Evolutionary conservation across 2,329 filamentous ascomycete genomes (phyloP).

Genomic region (Tolypocladium cylindrosporum): DNA sequence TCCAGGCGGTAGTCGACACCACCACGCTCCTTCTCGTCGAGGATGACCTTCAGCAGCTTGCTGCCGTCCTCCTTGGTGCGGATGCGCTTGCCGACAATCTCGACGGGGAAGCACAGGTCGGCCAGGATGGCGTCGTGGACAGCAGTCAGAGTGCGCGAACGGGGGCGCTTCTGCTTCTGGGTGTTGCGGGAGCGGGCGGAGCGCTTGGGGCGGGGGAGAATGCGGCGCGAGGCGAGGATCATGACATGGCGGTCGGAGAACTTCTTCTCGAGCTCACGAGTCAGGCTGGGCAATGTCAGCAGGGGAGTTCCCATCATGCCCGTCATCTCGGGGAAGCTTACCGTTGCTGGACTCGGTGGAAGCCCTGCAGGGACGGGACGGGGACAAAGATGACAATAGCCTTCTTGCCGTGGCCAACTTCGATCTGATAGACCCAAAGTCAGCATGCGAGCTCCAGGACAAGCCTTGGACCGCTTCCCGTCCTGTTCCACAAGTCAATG

Average conservation of each 20-base stretch:
- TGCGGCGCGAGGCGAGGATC: slow-evolving; percentile 97
- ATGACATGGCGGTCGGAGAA: slow-evolving; percentile 99
- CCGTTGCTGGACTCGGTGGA: slow-evolving; percentile 99
- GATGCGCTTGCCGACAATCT: slow-evolving; percentile 98
- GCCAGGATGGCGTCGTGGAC: slow-evolving; percentile 97
- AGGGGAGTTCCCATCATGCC: not conserved
- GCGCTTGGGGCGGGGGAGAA: slow-evolving; percentile 96
- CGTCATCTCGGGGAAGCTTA: slow-evolving; percentile 43
- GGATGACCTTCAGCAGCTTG: slow-evolving; percentile 98
- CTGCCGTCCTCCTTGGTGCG: slow-evolving; percentile 97
- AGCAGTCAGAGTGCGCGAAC: slow-evolving; percentile 93
- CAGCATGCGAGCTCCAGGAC: slow-evolving; percentile 69
- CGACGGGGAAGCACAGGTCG: slow-evolving; percentile 98
- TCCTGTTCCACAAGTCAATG: slow-evolving; percentile 51
- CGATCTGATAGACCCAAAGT: slow-evolving; percentile 77
- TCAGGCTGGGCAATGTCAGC: slow-evolving; percentile 60
- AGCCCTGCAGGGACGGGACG: slow-evolving; percentile 93
- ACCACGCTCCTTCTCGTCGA: slow-evolving; percentile 99
- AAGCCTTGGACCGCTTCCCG: slow-evolving; percentile 66
- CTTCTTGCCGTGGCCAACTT: slow-evolving; percentile 99
- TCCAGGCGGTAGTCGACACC: slow-evolving; percentile 99
- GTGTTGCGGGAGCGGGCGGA: slow-evolving; percentile 92
- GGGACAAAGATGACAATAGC: slow-evolving; percentile 99
- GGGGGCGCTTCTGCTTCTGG: slow-evolving; percentile 97
- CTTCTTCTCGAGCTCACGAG: slow-evolving; percentile 99